These are phyloP conservation scores for Colletotrichum kahawae DNA, from an alignment of 2,329 filamentous ascomycete species.

Conservation along the genomic window DNA sequence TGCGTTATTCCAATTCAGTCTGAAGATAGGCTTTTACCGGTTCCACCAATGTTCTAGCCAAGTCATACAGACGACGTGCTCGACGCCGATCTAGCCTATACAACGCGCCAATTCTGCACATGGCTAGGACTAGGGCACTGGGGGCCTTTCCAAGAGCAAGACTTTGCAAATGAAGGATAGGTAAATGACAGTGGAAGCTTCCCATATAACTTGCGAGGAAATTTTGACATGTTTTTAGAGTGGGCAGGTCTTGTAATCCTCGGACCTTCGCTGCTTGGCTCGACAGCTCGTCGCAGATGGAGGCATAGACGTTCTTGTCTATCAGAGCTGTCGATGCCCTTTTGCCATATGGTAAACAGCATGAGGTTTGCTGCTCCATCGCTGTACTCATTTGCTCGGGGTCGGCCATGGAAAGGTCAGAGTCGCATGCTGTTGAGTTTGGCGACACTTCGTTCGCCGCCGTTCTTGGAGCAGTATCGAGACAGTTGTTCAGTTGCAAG, in stretches of 20 bases:
- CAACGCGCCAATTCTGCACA: neutral
- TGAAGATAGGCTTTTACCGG: neutral
- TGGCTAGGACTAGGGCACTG: neutral
- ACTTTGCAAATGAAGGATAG: neutral
- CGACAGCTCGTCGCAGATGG: neutral
- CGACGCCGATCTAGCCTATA: neutral
- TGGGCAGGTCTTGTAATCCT: neutral
- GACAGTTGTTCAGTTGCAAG: neutral
- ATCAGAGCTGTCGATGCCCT: neutral
- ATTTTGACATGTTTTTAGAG: neutral
- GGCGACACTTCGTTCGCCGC: neutral
- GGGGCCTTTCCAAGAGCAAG: neutral
- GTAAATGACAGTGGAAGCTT: neutral
- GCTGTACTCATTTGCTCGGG: neutral
- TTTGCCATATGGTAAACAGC: neutral
- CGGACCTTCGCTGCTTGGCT: neutral
- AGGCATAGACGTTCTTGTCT: neutral
- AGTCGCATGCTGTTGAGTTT: neutral
- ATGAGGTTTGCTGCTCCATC: neutral
- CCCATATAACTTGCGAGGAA: neutral
- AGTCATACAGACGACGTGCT: neutral
- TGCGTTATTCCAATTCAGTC: neutral
- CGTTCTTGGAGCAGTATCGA: neutral
- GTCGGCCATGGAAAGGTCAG: neutral
- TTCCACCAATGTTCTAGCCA: neutral